These are phyloP conservation scores for Heliamphora exappendiculata DNA, from an alignment of 148 eudicot species.

Conservation along the genomic window DNA sequence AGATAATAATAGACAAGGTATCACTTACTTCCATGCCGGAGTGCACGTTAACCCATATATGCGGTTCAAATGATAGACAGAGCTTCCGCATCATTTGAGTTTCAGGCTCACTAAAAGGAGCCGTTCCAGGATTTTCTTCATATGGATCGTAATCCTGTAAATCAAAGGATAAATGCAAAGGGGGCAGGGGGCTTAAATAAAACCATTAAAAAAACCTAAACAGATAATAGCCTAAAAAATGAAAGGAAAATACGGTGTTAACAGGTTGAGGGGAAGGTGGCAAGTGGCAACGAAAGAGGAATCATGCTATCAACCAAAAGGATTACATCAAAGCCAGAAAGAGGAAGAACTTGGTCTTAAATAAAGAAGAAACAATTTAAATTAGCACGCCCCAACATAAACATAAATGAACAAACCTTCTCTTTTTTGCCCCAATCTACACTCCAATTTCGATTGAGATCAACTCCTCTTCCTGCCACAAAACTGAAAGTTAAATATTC, in stretches of 20 bases:
- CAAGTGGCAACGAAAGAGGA: background rate
- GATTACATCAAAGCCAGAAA: background rate
- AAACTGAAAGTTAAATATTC: constrained; percentile 17
- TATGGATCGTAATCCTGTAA: constrained; percentile 87
- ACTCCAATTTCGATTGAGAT: constrained; percentile 98
- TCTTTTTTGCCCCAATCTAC: constrained; percentile 99
- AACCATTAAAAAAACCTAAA: background rate
- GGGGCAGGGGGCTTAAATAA: background rate
- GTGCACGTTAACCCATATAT: constrained; percentile 94
- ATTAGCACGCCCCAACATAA: background rate
- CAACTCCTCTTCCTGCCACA: constrained; percentile 94
- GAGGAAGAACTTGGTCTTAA: background rate
- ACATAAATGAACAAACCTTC: constrained; percentile 43
- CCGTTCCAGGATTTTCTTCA: constrained; percentile 89
- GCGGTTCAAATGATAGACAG: constrained; percentile 75
- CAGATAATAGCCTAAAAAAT: background rate
- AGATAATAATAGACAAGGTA: background rate
- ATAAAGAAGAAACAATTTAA: background rate
- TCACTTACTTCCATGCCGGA: constrained; percentile 87
- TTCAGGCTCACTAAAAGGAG: constrained; percentile 97
- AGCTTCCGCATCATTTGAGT: constrained; percentile 80
- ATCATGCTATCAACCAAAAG: background rate
- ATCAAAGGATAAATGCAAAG: background rate
- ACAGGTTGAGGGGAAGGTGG: background rate
- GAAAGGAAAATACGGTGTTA: background rate